Percentiles rank a stretch among this genome's conserved stretches.
These are phyloP conservation scores for Protomyces inouyei DNA, from an alignment of 1,139 yeast genomes.

Conservation along the genomic window DNA sequence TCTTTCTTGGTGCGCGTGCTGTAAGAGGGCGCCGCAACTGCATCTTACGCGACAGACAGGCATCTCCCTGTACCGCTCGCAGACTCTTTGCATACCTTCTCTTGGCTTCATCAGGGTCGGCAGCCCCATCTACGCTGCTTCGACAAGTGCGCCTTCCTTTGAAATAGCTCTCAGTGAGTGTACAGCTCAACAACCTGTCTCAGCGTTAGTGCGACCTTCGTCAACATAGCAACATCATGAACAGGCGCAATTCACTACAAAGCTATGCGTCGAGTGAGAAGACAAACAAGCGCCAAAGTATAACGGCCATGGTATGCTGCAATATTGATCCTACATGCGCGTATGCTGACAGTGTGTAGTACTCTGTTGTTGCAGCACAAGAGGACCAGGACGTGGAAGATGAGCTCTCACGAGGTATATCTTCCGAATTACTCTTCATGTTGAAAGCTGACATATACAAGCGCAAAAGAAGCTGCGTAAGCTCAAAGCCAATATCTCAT, in stretches of 20 bases:
- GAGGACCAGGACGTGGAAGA: conserved; percentile 42
- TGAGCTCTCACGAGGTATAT: conserved; percentile 37
- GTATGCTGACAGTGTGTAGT: background rate
- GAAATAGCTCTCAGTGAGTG: too few species aligned
- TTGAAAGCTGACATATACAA: background rate
- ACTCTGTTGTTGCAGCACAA: conserved; percentile 38
- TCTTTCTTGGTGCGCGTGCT: too few species aligned
- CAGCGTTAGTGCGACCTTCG: too few species aligned
- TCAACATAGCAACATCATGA: background rate
- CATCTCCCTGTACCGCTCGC: too few species aligned
- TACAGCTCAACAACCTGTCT: too few species aligned
- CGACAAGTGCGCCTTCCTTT: too few species aligned
- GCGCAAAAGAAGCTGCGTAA: conserved; percentile 41
- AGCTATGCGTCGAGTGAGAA: background rate
- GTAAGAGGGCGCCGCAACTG: too few species aligned
- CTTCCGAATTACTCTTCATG: background rate
- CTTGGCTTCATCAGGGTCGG: too few species aligned
- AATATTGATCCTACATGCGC: background rate
- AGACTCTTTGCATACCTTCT: too few species aligned
- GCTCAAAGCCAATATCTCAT: conserved; percentile 41
- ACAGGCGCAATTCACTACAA: background rate
- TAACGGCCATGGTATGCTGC: conserved; percentile 19
- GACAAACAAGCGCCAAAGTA: conserved; percentile 23
- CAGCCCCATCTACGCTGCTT: too few species aligned
- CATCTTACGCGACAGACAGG: too few species aligned